phyloP scores from a whole-genome alignment of 257 asterid species.

The Henckelia pumila region DNA sequence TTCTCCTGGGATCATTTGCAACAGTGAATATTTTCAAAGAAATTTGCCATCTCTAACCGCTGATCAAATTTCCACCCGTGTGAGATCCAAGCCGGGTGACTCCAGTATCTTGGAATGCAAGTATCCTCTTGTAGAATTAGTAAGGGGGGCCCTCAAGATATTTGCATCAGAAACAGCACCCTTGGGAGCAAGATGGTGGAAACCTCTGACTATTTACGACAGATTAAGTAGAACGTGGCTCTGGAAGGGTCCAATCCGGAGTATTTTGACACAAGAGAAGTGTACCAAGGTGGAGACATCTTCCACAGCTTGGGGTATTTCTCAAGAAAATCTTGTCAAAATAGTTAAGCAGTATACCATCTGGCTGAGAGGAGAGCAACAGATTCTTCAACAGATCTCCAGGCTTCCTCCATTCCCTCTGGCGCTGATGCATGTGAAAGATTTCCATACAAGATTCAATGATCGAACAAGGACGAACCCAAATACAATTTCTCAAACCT shows the following conservation, averaged over 20 bases:
- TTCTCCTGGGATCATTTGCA: background rate
- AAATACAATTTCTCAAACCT: slow-evolving; percentile 18
- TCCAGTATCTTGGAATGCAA: slow-evolving; percentile 7
- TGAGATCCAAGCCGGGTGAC: slow-evolving; percentile 31
- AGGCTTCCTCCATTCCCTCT: slow-evolving; percentile 29
- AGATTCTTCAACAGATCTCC: slow-evolving; percentile 10
- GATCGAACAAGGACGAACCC: background rate
- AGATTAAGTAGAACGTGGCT: slow-evolving; percentile 23
- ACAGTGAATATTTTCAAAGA: background rate
- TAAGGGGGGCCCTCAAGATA: slow-evolving; percentile 28
- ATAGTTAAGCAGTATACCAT: slow-evolving; percentile 11
- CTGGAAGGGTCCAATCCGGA: slow-evolving; percentile 29
- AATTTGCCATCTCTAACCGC: slow-evolving; percentile 15
- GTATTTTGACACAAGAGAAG: background rate
- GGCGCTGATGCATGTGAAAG: background rate
- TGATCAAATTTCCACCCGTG: slow-evolving; percentile 14
- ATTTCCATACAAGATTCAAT: slow-evolving; percentile 14
- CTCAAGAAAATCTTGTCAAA: background rate
- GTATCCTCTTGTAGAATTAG: slow-evolving; percentile 23
- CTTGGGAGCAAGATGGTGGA: slow-evolving; percentile 13
- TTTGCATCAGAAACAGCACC: slow-evolving; percentile 24
- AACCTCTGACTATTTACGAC: slow-evolving; percentile 7
- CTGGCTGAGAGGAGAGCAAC: slow-evolving; percentile 19
- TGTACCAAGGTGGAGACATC: background rate
- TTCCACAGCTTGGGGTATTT: slow-evolving; percentile 28